Evolutionary conservation across 371 early-diverging fungal genomes (phyloP).

Genomic region (Mortierella sp.): DNA sequence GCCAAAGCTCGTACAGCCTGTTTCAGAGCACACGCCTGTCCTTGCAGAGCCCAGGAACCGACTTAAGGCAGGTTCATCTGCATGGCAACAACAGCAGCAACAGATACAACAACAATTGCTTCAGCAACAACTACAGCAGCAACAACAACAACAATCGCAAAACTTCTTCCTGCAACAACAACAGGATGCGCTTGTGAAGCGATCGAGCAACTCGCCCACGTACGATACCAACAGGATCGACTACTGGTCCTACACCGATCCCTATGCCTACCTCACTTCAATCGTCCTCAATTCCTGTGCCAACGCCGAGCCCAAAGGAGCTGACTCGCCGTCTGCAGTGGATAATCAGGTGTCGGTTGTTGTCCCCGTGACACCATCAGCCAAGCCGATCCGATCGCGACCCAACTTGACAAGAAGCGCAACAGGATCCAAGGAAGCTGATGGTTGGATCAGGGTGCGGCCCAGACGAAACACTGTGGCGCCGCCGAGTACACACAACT

Average conservation of each 20-base stretch:
- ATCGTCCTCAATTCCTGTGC: conserved; percentile 55
- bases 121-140: conserved; percentile 50
- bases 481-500: conserved; percentile 12
- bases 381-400: conserved; percentile 17
- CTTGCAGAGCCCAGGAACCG: conserved; percentile 48
- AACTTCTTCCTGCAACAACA: conserved; percentile 44
- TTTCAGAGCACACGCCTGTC: conserved; percentile 40
- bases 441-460: conserved; percentile 52
- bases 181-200: conserved; percentile 34
- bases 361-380: conserved; percentile 13
- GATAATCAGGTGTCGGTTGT: conserved; percentile 24
- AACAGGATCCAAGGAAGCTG: conserved; percentile 17
- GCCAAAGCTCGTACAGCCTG: conserved; percentile 50
- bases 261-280: conserved; percentile 52
- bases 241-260: conserved; percentile 53
- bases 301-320: conserved; percentile 37
- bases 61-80: conserved; percentile 46
- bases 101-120: conserved; percentile 32
- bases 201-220: conserved; percentile 3
- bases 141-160: conserved; percentile 48
- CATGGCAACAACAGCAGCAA: conserved; percentile 48
- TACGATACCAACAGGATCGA: conserved; percentile 46
- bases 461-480: conserved; percentile 23
- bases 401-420: background rate
- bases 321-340: conserved; percentile 40